Evolutionary conservation across 2,329 filamentous ascomycete species (phyloP).

Genomic region (Trichoderma asperellum): DNA sequence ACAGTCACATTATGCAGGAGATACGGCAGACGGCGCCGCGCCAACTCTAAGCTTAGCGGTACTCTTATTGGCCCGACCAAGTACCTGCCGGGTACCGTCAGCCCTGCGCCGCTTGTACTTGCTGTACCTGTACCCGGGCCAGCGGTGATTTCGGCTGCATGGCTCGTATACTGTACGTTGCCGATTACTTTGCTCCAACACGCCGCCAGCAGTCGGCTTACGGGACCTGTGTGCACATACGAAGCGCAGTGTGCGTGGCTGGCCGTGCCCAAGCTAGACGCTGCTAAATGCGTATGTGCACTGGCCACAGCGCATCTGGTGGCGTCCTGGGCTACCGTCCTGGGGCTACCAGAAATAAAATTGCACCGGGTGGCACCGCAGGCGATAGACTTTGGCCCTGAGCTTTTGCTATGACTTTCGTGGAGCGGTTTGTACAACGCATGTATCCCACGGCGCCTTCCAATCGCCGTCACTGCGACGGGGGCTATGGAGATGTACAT

Average conservation of each 20-base stretch:
- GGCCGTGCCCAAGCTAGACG: constrained; percentile 10
- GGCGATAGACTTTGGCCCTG: neutral
- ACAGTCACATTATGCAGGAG: neutral
- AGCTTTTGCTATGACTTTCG: neutral
- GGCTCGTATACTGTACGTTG: neutral
- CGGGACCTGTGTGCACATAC: neutral
- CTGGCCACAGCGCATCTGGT: constrained; percentile 25
- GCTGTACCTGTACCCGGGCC: neutral
- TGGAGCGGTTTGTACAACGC: constrained; percentile 1
- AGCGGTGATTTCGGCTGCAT: too few relatives aligned
- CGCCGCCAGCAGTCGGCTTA: neutral
- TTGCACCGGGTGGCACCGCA: constrained; percentile 5
- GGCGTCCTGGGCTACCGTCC: constrained; percentile 23
- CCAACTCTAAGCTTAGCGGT: neutral
- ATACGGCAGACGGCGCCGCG: neutral
- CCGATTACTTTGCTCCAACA: neutral
- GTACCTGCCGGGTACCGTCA: neutral
- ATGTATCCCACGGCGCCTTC: neutral
- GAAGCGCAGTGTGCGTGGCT: neutral
- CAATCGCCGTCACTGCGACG: neutral
- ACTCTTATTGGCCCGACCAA: neutral
- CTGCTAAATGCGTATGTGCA: constrained; percentile 19
- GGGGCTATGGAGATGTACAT: neutral
- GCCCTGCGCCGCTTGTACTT: neutral
- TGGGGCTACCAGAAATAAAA: neutral